These are phyloP conservation scores for Inga laurina DNA, from an alignment of 306 rosid genomes.

Conservation along the genomic window DNA sequence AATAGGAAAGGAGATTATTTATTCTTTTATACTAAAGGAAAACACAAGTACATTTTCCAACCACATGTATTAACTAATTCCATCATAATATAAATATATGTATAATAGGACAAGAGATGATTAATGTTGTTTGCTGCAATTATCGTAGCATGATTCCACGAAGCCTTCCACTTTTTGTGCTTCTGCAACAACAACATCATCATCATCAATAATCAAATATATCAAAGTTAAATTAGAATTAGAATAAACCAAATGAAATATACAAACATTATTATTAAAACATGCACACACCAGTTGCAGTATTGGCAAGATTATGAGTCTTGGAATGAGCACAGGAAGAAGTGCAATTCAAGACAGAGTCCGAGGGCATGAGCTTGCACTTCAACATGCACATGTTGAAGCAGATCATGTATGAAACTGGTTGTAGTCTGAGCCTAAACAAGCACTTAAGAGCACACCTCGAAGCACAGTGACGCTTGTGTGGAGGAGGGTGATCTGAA, in stretches of 20 bases:
- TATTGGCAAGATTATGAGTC: not conserved
- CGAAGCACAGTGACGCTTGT: not conserved
- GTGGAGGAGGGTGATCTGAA: not conserved
- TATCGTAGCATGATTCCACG: slow-evolving; percentile 7
- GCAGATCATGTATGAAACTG: not conserved
- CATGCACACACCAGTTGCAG: not conserved
- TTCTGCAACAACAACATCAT: not conserved
- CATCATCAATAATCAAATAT: not conserved
- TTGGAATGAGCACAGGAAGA: not conserved
- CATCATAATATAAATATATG: not conserved
- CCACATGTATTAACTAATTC: not conserved
- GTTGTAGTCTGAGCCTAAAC: not conserved
- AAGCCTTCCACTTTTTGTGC: not conserved
- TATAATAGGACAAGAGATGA: not conserved
- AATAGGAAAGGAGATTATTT: not conserved
- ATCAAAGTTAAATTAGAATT: not conserved
- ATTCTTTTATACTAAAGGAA: not conserved
- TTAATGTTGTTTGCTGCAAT: not conserved
- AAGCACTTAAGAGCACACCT: not conserved
- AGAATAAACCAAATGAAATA: not conserved
- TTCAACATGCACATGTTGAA: not conserved
- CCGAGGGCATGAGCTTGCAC: not conserved
- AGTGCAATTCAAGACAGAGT: not conserved
- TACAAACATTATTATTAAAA: not conserved
- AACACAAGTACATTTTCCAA: not conserved